Conservation (phyloP, 2,329 filamentous ascomycete genomes). For the Huntiella omanensis region DNA sequence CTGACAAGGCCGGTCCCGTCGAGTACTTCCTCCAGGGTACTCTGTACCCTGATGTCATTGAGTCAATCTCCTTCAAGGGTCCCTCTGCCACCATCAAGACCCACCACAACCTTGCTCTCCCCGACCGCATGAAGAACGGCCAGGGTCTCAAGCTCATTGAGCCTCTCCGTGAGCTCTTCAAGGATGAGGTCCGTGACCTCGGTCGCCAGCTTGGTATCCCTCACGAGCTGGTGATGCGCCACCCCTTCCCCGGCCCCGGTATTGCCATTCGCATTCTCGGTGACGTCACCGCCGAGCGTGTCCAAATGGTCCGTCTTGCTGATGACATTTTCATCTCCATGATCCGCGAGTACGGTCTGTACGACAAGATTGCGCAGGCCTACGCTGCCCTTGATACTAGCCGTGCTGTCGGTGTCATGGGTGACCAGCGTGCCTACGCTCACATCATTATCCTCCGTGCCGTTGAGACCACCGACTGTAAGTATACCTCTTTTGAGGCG, state of each 20-base stretch:
- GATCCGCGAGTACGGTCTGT: slow-evolving; percentile 54
- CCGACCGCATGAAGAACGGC: slow-evolving; percentile 31
- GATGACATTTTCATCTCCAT: slow-evolving; percentile 59
- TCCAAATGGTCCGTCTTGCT: slow-evolving; percentile 60
- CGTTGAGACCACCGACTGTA: slow-evolving; percentile 21
- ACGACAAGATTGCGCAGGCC: slow-evolving; percentile 31
- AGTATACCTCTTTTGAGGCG: neutral
- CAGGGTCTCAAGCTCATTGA: slow-evolving; percentile 49
- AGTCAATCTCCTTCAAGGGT: slow-evolving; percentile 29
- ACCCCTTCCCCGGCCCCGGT: slow-evolving; percentile 24
- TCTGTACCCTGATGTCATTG: slow-evolving; percentile 38
- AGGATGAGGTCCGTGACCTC: slow-evolving; percentile 32
- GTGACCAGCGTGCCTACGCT: slow-evolving; percentile 45
- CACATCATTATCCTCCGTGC: slow-evolving; percentile 23
- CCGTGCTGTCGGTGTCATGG: slow-evolving; percentile 16
- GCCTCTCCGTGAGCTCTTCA: slow-evolving; percentile 63
- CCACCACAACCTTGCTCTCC: slow-evolving; percentile 54
- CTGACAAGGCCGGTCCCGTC: slow-evolving; percentile 51
- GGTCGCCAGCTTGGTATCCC: slow-evolving; percentile 18
- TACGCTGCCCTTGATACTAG: slow-evolving; percentile 12
- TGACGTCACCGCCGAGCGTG: slow-evolving; percentile 61
- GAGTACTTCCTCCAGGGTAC: slow-evolving; percentile 78
- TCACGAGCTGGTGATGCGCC: slow-evolving; percentile 17
- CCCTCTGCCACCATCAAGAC: slow-evolving; percentile 34
- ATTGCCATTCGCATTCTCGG: slow-evolving; percentile 68